Evolutionary conservation across 2,329 filamentous ascomycete species (phyloP).

Genomic region (Diaporthe humulicola): DNA sequence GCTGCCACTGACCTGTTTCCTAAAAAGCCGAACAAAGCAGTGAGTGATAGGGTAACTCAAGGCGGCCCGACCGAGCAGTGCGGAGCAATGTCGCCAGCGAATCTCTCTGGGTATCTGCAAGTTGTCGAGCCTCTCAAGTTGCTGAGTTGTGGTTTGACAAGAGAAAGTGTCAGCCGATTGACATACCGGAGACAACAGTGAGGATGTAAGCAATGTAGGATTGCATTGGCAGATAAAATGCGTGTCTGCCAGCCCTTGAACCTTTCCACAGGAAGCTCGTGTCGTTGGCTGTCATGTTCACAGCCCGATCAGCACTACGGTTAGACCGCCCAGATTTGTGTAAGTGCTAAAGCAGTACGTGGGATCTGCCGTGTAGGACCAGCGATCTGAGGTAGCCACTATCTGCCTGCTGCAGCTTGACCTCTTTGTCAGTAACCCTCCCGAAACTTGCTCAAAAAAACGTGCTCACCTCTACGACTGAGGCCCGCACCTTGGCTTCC

Average conservation of each 20-base stretch:
- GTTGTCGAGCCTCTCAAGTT: not conserved
- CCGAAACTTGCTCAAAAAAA: constrained; percentile 37
- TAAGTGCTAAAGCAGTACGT: constrained; percentile 30
- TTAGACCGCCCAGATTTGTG: not conserved
- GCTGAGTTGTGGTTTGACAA: not conserved
- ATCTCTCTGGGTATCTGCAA: not conserved
- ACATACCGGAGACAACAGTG: not conserved
- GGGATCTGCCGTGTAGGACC: accelerated
- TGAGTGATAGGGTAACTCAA: not conserved
- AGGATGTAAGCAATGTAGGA: not conserved
- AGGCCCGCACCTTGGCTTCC: constrained; percentile 27
- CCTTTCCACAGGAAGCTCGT: not conserved
- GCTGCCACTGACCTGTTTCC: too few species aligned
- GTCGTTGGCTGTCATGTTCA: not conserved
- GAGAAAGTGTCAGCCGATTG: not conserved
- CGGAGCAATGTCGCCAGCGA: not conserved
- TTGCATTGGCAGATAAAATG: not conserved
- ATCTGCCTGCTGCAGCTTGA: not conserved
- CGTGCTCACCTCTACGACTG: constrained; percentile 19
- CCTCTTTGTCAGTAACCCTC: not conserved
- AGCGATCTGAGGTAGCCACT: not conserved
- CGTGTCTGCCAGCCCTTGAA: not conserved
- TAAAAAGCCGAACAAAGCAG: not conserved
- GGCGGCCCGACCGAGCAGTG: not conserved
- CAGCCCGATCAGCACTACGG: not conserved